Percentiles rank a stretch among this genome's conserved stretches.
phyloP scores from a whole-genome alignment of 345 rosid genomes.

The Nasturtium officinale region DNA sequence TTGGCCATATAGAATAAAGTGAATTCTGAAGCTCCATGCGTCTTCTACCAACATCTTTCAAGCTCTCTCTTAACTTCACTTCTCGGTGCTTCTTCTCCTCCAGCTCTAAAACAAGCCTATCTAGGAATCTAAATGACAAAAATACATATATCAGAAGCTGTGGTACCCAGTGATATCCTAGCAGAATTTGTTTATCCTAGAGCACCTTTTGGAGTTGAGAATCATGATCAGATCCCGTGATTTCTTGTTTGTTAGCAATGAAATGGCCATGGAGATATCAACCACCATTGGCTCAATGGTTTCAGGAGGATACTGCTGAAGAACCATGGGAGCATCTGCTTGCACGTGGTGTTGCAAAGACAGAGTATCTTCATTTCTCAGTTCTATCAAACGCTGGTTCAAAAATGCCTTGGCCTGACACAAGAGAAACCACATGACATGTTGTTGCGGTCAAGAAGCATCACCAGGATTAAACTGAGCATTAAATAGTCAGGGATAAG shows the following conservation, averaged over 20 bases:
- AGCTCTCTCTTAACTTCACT: constrained; percentile 72
- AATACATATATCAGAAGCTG: constrained; percentile 26
- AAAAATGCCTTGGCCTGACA: constrained; percentile 84
- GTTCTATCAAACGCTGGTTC: constrained; percentile 73
- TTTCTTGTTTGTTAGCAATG: constrained; percentile 81
- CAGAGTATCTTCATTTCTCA: constrained; percentile 71
- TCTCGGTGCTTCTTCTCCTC: constrained; percentile 92
- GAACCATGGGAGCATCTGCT: constrained; percentile 84
- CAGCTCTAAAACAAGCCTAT: constrained; percentile 74
- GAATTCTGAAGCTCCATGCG: constrained; percentile 95
- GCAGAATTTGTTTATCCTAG: constrained; percentile 13
- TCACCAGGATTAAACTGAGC: neutral
- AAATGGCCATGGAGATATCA: constrained; percentile 63
- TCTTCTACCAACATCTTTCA: constrained; percentile 75
- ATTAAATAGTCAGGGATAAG: constrained; percentile 1
- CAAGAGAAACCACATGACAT: constrained; percentile 26
- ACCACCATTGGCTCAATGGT: constrained; percentile 70
- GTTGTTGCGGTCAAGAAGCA: constrained; percentile 14
- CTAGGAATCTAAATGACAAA: constrained; percentile 67
- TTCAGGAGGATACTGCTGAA: constrained; percentile 86
- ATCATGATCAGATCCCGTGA: constrained; percentile 86
- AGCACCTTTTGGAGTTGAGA: constrained; percentile 89
- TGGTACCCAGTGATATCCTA: constrained; percentile 1
- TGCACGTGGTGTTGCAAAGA: constrained; percentile 94
- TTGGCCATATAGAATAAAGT: constrained; percentile 88